A percentile compares a stretch with the other conserved stretches of the same genome.
Conservation (phyloP, 2,329 filamentous ascomycete species). For the Paraphoma sp. region DNA sequence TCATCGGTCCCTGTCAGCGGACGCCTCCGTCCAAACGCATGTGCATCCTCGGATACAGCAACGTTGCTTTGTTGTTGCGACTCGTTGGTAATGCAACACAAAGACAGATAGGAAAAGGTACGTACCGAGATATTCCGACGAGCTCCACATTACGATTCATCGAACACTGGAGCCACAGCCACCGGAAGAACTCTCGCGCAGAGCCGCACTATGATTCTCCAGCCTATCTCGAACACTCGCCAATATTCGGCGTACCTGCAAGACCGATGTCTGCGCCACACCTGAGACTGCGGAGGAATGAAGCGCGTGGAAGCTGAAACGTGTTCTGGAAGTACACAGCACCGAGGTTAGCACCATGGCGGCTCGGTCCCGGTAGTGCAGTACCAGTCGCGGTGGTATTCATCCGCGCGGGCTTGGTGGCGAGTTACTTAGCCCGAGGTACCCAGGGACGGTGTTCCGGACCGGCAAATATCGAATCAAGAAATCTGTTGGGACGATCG, state of each 20-base stretch:
- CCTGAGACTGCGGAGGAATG: neutral
- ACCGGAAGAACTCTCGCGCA: neutral
- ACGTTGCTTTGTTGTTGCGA: neutral
- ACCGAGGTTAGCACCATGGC: neutral
- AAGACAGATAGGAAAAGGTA: neutral
- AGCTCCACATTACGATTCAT: neutral
- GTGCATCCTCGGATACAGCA: neutral
- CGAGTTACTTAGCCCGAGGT: constrained; percentile 17
- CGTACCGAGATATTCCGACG: neutral
- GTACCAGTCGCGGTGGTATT: constrained; percentile 9
- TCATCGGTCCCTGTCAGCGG: no score
- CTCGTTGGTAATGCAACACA: neutral
- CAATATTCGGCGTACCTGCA: neutral
- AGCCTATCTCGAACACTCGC: neutral
- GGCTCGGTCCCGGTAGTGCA: neutral
- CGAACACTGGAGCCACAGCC: neutral
- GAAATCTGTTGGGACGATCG: neutral
- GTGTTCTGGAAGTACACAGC: neutral
- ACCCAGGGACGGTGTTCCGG: neutral
- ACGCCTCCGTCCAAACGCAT: neutral
- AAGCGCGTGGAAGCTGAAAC: neutral
- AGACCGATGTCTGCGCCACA: neutral
- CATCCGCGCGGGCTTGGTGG: constrained; percentile 4
- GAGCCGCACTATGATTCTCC: neutral
- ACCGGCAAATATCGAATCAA: constrained; percentile 1